Percentiles rank a stretch among this genome's conserved stretches.
These are phyloP conservation scores for Aegilops bicornis DNA, from an alignment of 176 grass and related monocot genomes.

Conservation along the genomic window DNA sequence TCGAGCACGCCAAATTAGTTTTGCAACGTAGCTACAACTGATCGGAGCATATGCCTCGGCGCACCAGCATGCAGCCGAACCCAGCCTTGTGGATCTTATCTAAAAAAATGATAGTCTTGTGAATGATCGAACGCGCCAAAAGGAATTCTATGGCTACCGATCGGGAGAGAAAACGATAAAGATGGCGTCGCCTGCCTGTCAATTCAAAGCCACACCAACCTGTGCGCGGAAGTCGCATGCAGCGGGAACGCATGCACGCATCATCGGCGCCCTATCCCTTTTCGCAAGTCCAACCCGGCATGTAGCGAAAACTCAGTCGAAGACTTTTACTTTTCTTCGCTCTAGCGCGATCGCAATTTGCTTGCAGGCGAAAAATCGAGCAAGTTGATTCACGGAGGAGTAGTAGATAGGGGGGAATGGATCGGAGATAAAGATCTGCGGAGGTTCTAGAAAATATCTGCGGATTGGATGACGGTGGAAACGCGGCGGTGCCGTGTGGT, in stretches of 20 bases:
- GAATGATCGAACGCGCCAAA: neutral
- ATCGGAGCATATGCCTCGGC: neutral
- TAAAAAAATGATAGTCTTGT: no score
- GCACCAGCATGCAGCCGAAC: neutral
- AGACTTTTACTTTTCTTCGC: conserved; percentile 41
- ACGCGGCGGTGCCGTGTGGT: neutral
- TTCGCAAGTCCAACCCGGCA: conserved; percentile 28
- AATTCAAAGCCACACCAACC: neutral
- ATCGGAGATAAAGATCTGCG: neutral
- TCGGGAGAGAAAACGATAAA: conserved; percentile 15
- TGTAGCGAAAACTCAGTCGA: conserved; percentile 37
- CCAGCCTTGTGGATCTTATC: no score
- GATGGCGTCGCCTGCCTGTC: neutral
- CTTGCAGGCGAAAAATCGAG: neutral
- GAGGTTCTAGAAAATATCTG: neutral
- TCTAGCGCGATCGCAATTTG: neutral
- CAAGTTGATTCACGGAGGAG: neutral
- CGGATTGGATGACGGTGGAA: neutral
- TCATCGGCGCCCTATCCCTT: neutral
- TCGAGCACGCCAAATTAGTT: neutral
- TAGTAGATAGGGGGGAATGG: no score
- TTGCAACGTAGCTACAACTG: neutral
- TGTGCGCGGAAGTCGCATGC: conserved; percentile 28
- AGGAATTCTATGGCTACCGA: neutral
- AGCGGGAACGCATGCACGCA: neutral